phyloP scores from a whole-genome alignment of 2,329 filamentous ascomycete species.

The Microcera coccophila region DNA sequence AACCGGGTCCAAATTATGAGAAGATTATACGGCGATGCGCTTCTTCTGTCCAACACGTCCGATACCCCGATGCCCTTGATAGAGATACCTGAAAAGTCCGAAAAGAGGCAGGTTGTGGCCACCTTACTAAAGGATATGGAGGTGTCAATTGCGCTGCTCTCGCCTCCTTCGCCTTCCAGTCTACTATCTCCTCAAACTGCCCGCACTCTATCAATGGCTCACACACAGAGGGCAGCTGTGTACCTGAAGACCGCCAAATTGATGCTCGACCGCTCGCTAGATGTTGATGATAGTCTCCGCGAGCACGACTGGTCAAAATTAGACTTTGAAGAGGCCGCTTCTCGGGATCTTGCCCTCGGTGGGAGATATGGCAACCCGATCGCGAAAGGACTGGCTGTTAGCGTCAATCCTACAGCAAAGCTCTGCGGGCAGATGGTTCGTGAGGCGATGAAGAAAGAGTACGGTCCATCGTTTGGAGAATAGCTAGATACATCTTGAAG shows the following conservation, averaged over 20 bases:
- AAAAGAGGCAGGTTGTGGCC: conserved; percentile 38
- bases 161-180: conserved; percentile 47
- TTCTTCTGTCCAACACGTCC: conserved; percentile 44
- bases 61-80: conserved; percentile 41
- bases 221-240: conserved; percentile 67
- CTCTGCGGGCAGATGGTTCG: conserved; percentile 66
- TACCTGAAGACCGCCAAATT: conserved; percentile 58
- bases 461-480: conserved; percentile 47
- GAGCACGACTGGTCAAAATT: conserved; percentile 50
- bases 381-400: conserved; percentile 60
- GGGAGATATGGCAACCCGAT: conserved; percentile 63
- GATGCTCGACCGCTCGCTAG: conserved; percentile 33
- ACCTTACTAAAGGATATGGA: conserved; percentile 52
- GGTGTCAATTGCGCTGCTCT: conserved; percentile 55
- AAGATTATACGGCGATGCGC: conserved; percentile 58
- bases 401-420: conserved; percentile 65
- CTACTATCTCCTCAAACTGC: conserved; percentile 61
- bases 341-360: conserved; percentile 59
- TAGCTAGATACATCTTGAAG: conserved; percentile 21
- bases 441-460: conserved; percentile 67
- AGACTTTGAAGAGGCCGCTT: conserved; percentile 60
- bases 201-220: conserved; percentile 63
- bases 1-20: conserved; percentile 68
- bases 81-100: conserved; percentile 32
- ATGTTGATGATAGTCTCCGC: conserved; percentile 37